phyloP scores from a whole-genome alignment of 2,329 filamentous ascomycete genomes.

The Trichoderma sp. region DNA sequence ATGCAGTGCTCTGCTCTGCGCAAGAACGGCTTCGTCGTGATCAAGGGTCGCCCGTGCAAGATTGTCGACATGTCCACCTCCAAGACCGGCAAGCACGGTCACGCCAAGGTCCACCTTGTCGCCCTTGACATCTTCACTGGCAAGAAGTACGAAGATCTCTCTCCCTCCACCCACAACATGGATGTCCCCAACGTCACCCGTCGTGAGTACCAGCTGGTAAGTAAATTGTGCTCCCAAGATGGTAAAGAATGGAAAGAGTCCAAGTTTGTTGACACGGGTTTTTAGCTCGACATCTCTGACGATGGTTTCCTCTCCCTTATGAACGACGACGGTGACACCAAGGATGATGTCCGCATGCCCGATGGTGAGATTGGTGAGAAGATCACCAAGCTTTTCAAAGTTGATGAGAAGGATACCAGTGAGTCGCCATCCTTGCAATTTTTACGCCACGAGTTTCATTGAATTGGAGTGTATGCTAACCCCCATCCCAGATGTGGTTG shows the following conservation, averaged over 20 bases:
- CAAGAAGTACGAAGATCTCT: slow-evolving; percentile 99
- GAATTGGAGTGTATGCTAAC: slow-evolving; percentile 23
- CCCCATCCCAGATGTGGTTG: slow-evolving; percentile 68
- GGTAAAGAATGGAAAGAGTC: neutral
- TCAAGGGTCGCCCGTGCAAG: slow-evolving; percentile 99
- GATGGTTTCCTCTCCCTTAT: slow-evolving; percentile 95
- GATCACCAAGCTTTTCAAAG: slow-evolving; percentile 75
- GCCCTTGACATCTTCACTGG: slow-evolving; percentile 98
- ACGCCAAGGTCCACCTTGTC: slow-evolving; percentile 99
- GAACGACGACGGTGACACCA: slow-evolving; percentile 77
- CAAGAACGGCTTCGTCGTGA: slow-evolving; percentile 98
- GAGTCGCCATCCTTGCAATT: slow-evolving; percentile 43
- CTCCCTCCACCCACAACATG: slow-evolving; percentile 96
- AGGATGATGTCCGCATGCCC: slow-evolving; percentile 93
- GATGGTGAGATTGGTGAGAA: slow-evolving; percentile 85
- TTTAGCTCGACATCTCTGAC: slow-evolving; percentile 84
- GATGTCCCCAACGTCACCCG: slow-evolving; percentile 93
- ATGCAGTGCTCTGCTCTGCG: slow-evolving; percentile 99
- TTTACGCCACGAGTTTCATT: neutral
- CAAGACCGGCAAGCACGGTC: slow-evolving; percentile 99
- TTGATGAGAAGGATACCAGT: slow-evolving; percentile 92
- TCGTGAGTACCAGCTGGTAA: slow-evolving; percentile 90
- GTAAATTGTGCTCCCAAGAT: slow-evolving; percentile 38
- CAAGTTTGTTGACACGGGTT: neutral
- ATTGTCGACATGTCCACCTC: slow-evolving; percentile 99